A percentile compares a stretch with the other conserved stretches of the same genome.
phyloP scores from a whole-genome alignment of 2,329 filamentous ascomycete genomes.

The Chalaropsis ovoidea region DNA sequence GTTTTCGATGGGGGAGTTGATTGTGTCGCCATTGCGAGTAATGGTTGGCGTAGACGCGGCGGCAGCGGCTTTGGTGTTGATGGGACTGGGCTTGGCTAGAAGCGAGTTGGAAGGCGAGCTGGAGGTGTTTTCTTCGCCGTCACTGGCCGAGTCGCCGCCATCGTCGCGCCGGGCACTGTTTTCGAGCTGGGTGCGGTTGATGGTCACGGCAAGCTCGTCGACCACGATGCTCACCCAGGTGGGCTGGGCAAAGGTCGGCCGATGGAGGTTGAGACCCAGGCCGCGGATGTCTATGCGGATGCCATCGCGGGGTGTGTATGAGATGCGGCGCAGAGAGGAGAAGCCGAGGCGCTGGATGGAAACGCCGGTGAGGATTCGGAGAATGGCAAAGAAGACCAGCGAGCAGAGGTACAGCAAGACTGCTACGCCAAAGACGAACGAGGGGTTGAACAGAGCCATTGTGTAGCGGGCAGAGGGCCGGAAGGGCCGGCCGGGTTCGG shows the following conservation, averaged over 20 bases:
- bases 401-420: conserved; percentile 82
- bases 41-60: conserved; percentile 26
- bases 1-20: conserved; percentile 26
- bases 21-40: conserved; percentile 29
- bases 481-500: conserved; percentile 9
- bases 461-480: background rate
- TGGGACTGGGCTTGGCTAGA: background rate
- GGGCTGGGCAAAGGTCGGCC: conserved; percentile 91
- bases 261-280: conserved; percentile 76
- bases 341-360: conserved; percentile 95
- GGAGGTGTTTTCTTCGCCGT: conserved; percentile 15
- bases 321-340: conserved; percentile 79
- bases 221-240: conserved; percentile 91
- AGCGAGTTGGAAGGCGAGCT: background rate
- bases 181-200: conserved; percentile 60
- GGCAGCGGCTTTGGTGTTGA: background rate
- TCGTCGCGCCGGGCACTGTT: conserved; percentile 31
- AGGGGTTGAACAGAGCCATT: conserved; percentile 60
- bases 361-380: conserved; percentile 84
- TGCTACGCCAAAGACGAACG: conserved; percentile 76
- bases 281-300: conserved; percentile 81
- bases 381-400: conserved; percentile 84
- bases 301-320: conserved; percentile 82
- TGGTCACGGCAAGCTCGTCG: conserved; percentile 70
- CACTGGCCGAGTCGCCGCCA: conserved; percentile 19